Conservation (phyloP, 139 green algal species). For the Coelastrella sp. region DNA sequence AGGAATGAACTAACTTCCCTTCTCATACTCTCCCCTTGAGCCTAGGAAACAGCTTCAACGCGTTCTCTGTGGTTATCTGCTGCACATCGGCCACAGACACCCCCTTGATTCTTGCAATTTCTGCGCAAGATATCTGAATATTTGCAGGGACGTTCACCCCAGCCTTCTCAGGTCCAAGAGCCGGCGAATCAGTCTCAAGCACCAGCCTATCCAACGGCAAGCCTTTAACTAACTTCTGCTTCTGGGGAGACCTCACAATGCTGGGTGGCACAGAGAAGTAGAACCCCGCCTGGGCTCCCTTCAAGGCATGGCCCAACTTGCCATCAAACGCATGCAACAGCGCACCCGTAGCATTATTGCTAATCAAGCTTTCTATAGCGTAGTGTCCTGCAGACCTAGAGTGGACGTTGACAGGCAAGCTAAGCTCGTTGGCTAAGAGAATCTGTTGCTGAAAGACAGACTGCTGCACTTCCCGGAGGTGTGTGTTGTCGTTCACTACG, state of each 20-base stretch:
- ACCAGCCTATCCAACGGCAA: slow-evolving; percentile 35
- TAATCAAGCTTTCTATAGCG: slow-evolving; percentile 9
- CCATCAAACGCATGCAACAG: slow-evolving; percentile 46
- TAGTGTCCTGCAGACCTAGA: slow-evolving; percentile 44
- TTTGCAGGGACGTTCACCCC: slow-evolving; percentile 26
- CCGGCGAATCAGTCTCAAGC: slow-evolving; percentile 33
- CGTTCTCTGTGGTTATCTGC: slow-evolving; percentile 30
- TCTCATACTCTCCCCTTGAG: neutral
- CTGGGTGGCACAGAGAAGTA: slow-evolving; percentile 37
- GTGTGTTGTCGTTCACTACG: neutral
- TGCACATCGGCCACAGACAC: slow-evolving; percentile 17
- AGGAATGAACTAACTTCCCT: no score
- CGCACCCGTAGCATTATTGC: neutral
- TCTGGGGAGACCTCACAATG: slow-evolving; percentile 36
- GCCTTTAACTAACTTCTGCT: slow-evolving; percentile 39
- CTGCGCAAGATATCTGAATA: slow-evolving; percentile 11
- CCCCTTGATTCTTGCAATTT: slow-evolving; percentile 33
- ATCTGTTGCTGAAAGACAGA: slow-evolving; percentile 33
- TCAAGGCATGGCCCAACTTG: slow-evolving; percentile 22
- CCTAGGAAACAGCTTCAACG: slow-evolving; percentile 40
- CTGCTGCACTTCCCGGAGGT: slow-evolving; percentile 26
- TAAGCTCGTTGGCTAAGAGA: slow-evolving; percentile 14
- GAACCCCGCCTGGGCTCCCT: slow-evolving; percentile 25
- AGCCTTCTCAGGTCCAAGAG: slow-evolving; percentile 9
- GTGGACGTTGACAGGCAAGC: slow-evolving; percentile 29